Evolutionary conservation across 441 rosid genomes (phyloP), one percentile per base, ranked within the genome.

Genomic region (Pelargonium fulgidum): DNA sequence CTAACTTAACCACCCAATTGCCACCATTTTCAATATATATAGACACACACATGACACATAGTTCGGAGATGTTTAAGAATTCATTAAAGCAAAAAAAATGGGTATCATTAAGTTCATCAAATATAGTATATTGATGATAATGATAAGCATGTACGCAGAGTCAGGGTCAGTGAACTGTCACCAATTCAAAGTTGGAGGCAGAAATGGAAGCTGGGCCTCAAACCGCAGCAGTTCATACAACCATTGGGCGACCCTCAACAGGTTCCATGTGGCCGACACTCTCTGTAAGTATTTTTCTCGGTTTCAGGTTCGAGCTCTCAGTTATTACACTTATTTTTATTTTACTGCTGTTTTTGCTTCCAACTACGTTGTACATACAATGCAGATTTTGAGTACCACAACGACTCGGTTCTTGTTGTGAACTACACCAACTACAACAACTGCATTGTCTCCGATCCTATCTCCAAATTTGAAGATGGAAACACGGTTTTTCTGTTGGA

Each of bases 101-200:
- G 36, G 36, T 29, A 3, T 29, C 4, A 3, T 29, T 29, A 29
- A 29, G 36, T 29, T 29, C 36, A 29, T 29, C 36, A 29, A 29
- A 29, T 29, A 29, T 29, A 29, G 36, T 29, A 36, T 6, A 36
- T 36, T 36, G 41, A 6, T 36, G 8, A 36, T 36, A 3, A 0
- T 36, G 8, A 36, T 36, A 7, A 36, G 41, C 41, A 0, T 36
- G 8, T 36, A 5, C 6, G 41, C 41, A 65, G 44, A 12, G 6
- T 7, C 45, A 26, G 66, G 26, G n/a, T 41, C 14, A 11, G 67
- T 29, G 17, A 8, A 2, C 10, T 45, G 29, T 6, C 20, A n/a
- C 26, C 56, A 66, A 26, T 66, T 66, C 68, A 24, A 44, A 11
- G 70, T 68, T n/a, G 70, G 70, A 4, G 70, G 70, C 17, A 14